phyloP scores from a whole-genome alignment of 2,329 filamentous ascomycete species.

The Talaromyces sp. region DNA sequence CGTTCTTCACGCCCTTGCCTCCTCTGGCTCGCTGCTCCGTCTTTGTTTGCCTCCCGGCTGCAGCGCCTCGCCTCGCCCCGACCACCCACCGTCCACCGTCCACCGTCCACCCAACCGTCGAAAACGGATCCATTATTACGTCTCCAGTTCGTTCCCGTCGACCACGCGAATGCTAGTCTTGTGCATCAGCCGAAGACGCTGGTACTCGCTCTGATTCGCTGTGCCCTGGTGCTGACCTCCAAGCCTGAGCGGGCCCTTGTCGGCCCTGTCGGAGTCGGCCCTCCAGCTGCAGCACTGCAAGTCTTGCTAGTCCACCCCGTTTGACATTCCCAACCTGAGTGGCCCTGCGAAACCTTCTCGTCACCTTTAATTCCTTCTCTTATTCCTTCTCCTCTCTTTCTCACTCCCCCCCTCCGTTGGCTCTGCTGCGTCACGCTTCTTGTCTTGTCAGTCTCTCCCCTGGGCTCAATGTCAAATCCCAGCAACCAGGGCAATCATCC shows the following conservation, averaged over 20 bases:
- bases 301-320: conserved; percentile 10
- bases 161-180: conserved; percentile 14
- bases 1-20: conserved; percentile 11
- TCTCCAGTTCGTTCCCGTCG: conserved; percentile 14
- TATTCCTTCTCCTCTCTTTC: conserved; percentile 9
- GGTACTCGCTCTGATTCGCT: conserved; percentile 12
- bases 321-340: conserved; percentile 12
- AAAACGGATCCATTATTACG: conserved; percentile 10
- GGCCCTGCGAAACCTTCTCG: conserved; percentile 10
- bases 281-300: conserved; percentile 13
- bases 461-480: conserved; percentile 14
- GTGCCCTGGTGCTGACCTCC: conserved; percentile 10
- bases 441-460: conserved; percentile 9
- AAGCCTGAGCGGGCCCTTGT: conserved; percentile 11
- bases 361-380: conserved; percentile 9
- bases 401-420: background rate
- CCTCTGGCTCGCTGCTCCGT: background rate
- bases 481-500: conserved; percentile 12
- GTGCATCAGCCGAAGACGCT: conserved; percentile 13
- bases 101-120: conserved; percentile 5
- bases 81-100: background rate
- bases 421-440: background rate
- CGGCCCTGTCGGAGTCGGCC: conserved; percentile 13
- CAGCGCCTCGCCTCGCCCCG: background rate
- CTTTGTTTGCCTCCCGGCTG: conserved; percentile 9